Base-by-base conservation (phyloP, 2,329 filamentous ascomycete genomes). In the Aspergillus costaricaensis region DNA sequence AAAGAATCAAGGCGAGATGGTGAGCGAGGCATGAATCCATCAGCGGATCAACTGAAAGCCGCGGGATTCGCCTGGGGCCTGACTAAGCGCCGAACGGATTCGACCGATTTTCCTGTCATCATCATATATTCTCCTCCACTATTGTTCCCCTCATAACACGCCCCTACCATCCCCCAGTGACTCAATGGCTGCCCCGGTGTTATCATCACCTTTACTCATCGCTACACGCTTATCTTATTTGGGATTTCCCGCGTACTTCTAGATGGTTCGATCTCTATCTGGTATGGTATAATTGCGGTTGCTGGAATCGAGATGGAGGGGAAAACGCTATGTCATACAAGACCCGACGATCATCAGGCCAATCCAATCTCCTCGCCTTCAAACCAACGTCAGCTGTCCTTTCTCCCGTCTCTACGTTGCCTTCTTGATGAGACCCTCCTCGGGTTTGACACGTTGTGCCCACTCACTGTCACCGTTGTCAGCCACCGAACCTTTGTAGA, bases 391-490 rank as follows among this genome's bases (percentile, higher is more conserved):
- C 27, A 23, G 48, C 32, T 25, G 19, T 32, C 53, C 5, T 39
- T 39, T 7, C 50, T 32, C 50, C 21, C 39, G n/a, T 23, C 4
- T 32, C 57, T 60, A 72, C 44, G 60, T 69, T 32, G 63, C 58
- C 61, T 76, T 75, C 68, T 76, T 79, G 60, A 83, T 82, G 50
- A 83, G 69, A 17, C 78, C 76, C 58, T 79, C 80, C 3, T 71
- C 73, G 50, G 77, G 76, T 57, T 77, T 76, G 8, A 82, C 80
- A 57, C 81, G 75, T 56, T 81, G 80, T 25, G 81, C 81, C 81
- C 81, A 83, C 73, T 83, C 81, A 48, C 80, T 81, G 65, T 49
- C 27, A 3, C 25, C 23, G 17, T 17, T 39, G 58, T 64, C 48
- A 65, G 58, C 53, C 39, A 47, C 50, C 23, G 15, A 14, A 52